phyloP scores from a whole-genome alignment of 2,329 filamentous ascomycete genomes.

The Raffaelea arxii region DNA sequence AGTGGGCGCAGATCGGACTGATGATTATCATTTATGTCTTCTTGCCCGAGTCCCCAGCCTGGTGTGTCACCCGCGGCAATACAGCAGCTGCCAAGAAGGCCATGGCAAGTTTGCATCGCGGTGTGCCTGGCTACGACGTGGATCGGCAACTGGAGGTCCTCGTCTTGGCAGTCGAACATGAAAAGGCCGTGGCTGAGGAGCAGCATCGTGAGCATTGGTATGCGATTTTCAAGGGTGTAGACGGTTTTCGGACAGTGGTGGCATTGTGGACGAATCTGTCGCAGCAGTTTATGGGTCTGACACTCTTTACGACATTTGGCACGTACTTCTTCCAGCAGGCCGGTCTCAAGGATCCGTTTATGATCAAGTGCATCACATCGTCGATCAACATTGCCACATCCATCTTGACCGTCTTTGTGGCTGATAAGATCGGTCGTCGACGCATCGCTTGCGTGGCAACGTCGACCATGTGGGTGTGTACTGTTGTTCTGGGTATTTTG shows the following conservation, averaged over 20 bases:
- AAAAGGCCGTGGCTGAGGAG: slow-evolving; percentile 14
- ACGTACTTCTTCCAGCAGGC: slow-evolving; percentile 25
- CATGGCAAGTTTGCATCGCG: slow-evolving; percentile 13
- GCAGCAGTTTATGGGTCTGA: slow-evolving; percentile 15
- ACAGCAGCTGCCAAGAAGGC: slow-evolving; percentile 14
- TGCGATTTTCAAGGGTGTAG: slow-evolving; percentile 20
- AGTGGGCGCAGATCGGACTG: slow-evolving; percentile 33
- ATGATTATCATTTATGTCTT: slow-evolving; percentile 28
- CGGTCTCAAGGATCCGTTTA: slow-evolving; percentile 16
- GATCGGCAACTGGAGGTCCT: slow-evolving; percentile 19
- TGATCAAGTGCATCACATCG: slow-evolving; percentile 8
- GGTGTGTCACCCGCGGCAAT: slow-evolving; percentile 20
- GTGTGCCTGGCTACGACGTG: slow-evolving; percentile 18
- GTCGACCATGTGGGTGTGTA: slow-evolving; percentile 9
- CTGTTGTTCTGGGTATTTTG: slow-evolving; percentile 14
- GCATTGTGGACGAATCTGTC: slow-evolving; percentile 18
- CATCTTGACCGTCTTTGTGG: slow-evolving; percentile 9
- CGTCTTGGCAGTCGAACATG: slow-evolving; percentile 15
- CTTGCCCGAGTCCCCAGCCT: slow-evolving; percentile 30
- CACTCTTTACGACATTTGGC: slow-evolving; percentile 14
- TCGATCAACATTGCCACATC: slow-evolving; percentile 12
- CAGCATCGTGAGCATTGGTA: slow-evolving; percentile 17
- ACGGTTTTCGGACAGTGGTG: slow-evolving; percentile 20
- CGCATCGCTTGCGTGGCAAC: slow-evolving; percentile 9
- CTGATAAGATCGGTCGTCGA: slow-evolving; percentile 13